Base-by-base conservation (phyloP, 768 basidiomycete genomes). In the Leccinum obscurum region DNA sequence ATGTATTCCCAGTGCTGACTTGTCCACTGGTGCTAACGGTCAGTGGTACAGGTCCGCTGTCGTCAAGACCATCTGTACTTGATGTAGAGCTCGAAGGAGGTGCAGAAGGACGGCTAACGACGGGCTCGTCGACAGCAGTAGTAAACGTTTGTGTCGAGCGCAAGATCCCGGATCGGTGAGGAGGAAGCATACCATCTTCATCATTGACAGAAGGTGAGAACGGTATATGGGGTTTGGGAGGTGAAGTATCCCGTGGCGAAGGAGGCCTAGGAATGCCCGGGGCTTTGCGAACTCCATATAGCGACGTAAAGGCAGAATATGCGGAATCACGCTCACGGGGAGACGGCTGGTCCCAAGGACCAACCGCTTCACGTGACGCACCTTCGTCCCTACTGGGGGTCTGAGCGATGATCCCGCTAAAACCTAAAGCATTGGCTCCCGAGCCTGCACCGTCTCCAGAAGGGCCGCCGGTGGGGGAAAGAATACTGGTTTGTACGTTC, bases 1-100 rank as follows among this genome's bases (percentile, higher is more conserved):
- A 92, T 32, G 76, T 70, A 57, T 71, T 74, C 20, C 72, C 72
- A 2, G 71, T 64, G 24, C 61, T 78, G 67, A 61, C 56, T 55
- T 67, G 72, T 26, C 62, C 73, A 9, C 78, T 78, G 0, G 83
- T 86, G 59, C 78, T 84, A 53, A 88, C 80, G 14, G 81, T 81
- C 10, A 74, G 73, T 34, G 71, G 63, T 6, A 61, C 44, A 26
- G 71, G 65, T 4, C 65, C 64, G 7, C 65, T 58, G 11, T 71
- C 71, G 7, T 76, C 74, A 3, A 86, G 74, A 17, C 75, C 82
- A 50, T 77, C 81, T 35, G 76, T 76, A 54, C 81, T 81, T 7
- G 81, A 81, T 0, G 77, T 64, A 37, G 68, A 66, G 48, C 77
- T 77, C 1, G 78, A 77, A 39, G 71, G 68, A 1, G 79, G 76